Conservation (phyloP, 2,329 filamentous ascomycete species). For the Colletotrichum sp. region DNA sequence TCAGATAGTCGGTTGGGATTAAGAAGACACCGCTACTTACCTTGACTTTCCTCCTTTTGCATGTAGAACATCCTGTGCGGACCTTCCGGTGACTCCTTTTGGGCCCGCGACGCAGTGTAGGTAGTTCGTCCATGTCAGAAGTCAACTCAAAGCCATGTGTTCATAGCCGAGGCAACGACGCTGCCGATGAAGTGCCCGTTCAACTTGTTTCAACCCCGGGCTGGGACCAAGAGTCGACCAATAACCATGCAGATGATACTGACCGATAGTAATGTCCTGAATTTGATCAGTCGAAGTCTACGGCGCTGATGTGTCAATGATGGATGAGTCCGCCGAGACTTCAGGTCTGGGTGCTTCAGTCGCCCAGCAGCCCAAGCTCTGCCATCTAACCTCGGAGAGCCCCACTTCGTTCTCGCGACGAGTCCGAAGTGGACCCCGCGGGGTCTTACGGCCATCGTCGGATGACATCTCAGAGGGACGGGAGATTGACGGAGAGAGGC, state of each 20-base stretch:
- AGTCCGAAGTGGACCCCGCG: background rate
- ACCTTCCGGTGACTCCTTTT: constrained; percentile 30
- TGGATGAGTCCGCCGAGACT: background rate
- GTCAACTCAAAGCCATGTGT: background rate
- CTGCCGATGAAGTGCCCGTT: background rate
- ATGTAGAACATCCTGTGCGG: constrained; percentile 39
- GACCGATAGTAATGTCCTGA: background rate
- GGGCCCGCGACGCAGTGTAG: background rate
- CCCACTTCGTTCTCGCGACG: background rate
- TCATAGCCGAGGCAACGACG: background rate
- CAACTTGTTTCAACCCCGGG: background rate
- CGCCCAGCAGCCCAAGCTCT: background rate
- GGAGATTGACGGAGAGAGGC: background rate
- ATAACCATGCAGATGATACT: background rate
- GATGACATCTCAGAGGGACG: background rate
- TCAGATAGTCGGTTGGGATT: background rate
- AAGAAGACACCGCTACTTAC: constrained; percentile 19
- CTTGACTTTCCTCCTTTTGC: constrained; percentile 45
- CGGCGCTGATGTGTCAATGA: background rate
- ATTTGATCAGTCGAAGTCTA: background rate
- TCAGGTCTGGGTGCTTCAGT: background rate
- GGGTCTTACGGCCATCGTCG: background rate
- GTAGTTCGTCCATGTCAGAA: background rate
- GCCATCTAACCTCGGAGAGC: background rate
- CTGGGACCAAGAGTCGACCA: background rate